phyloP scores from a whole-genome alignment of 306 rosid genomes.

The Mimosa pudica region DNA sequence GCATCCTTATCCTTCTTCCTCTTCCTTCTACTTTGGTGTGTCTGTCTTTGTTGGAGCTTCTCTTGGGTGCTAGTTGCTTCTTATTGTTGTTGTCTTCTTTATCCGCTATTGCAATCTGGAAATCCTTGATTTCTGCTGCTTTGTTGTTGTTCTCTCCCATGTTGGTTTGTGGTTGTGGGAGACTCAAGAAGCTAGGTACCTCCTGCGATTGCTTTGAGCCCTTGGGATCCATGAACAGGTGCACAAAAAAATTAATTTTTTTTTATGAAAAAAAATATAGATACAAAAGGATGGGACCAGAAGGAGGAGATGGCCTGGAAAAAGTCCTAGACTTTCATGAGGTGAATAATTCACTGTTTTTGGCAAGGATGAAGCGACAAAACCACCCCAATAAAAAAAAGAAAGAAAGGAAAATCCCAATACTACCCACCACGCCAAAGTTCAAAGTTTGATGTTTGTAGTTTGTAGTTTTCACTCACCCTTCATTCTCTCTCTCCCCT shows the following conservation, averaged over 20 bases:
- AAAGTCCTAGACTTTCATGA: conserved; percentile 76
- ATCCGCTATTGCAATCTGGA: conserved; percentile 71
- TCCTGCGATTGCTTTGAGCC: conserved; percentile 75
- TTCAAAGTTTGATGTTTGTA: conserved; percentile 14
- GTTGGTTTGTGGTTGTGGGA: conserved; percentile 28
- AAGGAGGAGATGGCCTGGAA: conserved; percentile 68
- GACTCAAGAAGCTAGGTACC: conserved; percentile 15
- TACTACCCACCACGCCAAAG: conserved; percentile 40
- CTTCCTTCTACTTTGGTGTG: conserved; percentile 98
- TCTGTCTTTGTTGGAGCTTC: conserved; percentile 90
- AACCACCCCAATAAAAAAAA: conserved; percentile 25
- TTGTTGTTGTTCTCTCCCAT: conserved; percentile 83
- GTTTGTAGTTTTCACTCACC: conserved; percentile 17
- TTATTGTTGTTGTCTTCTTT: conserved; percentile 60
- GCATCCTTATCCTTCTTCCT: conserved; percentile 96
- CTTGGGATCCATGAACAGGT: conserved; percentile 95
- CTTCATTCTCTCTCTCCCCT: conserved; percentile 7
- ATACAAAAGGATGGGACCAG: conserved; percentile 44
- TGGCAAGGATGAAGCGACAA: conserved; percentile 59
- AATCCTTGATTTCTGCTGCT: conserved; percentile 71
- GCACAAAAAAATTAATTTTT: not conserved
- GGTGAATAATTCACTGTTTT: conserved; percentile 82
- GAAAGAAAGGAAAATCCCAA: conserved; percentile 46
- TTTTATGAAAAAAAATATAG: not conserved
- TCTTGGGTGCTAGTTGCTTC: conserved; percentile 84